phyloP scores from a whole-genome alignment of 306 rosid genomes.

The Nissolia schottii region DNA sequence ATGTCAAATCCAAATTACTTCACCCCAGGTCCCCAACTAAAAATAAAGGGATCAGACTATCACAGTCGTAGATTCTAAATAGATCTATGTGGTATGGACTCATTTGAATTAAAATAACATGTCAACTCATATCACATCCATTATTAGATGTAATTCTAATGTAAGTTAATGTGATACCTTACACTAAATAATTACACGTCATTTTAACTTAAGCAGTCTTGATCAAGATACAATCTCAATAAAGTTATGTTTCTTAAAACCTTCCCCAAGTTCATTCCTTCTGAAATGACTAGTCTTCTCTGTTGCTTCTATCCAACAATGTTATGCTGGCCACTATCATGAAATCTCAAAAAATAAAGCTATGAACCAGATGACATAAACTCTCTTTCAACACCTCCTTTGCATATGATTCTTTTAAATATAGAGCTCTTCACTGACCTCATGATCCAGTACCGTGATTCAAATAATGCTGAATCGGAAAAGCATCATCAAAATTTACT shows the following conservation, averaged over 20 bases:
- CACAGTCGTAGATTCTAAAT: too few species aligned
- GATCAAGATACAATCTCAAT: neutral
- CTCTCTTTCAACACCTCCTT: slow-evolving; percentile 28
- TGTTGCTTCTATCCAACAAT: neutral
- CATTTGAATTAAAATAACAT: too few species aligned
- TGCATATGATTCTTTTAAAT: slow-evolving; percentile 33
- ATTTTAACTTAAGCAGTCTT: neutral
- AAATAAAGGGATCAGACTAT: neutral
- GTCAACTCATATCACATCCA: too few species aligned
- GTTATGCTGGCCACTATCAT: neutral
- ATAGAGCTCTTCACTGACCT: slow-evolving; percentile 27
- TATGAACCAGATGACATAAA: slow-evolving; percentile 21
- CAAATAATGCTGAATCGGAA: slow-evolving; percentile 35
- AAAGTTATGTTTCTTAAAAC: slow-evolving; percentile 2
- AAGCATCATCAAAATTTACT: slow-evolving; percentile 49
- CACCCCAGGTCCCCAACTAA: neutral
- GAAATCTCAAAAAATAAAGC: slow-evolving; percentile 16
- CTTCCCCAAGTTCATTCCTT: slow-evolving; percentile 8
- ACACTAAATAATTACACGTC: too few species aligned
- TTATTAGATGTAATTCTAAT: too few species aligned
- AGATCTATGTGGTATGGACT: too few species aligned
- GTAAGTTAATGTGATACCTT: too few species aligned
- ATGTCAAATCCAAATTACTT: neutral
- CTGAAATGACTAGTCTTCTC: neutral
- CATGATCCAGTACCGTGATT: slow-evolving; percentile 24